A percentile compares a stretch with the other conserved stretches of the same genome.
Evolutionary conservation across 805 yeast genomes (phyloP).

Genomic region (Saccharomycopsis lassenensis): DNA sequence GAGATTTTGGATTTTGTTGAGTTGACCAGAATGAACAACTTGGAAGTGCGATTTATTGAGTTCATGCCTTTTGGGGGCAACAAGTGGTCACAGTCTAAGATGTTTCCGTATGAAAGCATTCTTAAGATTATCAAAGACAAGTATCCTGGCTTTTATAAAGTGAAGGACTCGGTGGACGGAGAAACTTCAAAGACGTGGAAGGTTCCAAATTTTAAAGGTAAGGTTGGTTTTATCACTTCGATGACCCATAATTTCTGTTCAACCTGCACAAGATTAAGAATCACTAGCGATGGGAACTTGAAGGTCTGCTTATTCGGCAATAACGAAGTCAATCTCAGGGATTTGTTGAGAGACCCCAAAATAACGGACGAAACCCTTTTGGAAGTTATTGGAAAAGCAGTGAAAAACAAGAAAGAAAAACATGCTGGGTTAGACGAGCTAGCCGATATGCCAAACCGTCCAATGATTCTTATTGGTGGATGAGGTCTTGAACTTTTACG

Average conservation of each 20-base stretch:
- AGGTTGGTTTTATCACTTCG: constrained; percentile 42
- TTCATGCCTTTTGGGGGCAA: constrained; percentile 52
- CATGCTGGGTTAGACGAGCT: constrained; percentile 42
- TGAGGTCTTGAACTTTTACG: too few species aligned
- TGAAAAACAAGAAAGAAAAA: constrained; percentile 34
- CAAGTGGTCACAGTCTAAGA: constrained; percentile 36
- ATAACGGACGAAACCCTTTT: constrained; percentile 28
- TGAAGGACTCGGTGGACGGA: constrained; percentile 26
- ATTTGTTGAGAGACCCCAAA: constrained; percentile 27
- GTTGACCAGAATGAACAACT: constrained; percentile 27
- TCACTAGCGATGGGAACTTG: constrained; percentile 43
- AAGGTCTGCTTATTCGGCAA: constrained; percentile 46
- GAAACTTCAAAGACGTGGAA: constrained; percentile 40
- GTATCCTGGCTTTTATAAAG: constrained; percentile 20
- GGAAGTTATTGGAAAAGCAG: constrained; percentile 33
- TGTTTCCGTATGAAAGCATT: constrained; percentile 37
- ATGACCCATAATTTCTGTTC: constrained; percentile 45
- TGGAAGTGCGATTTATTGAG: constrained; percentile 44
- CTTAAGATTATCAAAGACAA: constrained; percentile 24
- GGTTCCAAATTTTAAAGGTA: constrained; percentile 34
- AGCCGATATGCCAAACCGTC: constrained; percentile 37
- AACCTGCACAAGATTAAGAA: constrained; percentile 39
- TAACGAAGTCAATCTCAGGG: constrained; percentile 37
- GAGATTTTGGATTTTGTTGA: constrained; percentile 38
- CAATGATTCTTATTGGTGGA: constrained; percentile 50